phyloP scores from a whole-genome alignment of 2,329 filamentous ascomycete species.

The Thermomyces lanuginosus region DNA sequence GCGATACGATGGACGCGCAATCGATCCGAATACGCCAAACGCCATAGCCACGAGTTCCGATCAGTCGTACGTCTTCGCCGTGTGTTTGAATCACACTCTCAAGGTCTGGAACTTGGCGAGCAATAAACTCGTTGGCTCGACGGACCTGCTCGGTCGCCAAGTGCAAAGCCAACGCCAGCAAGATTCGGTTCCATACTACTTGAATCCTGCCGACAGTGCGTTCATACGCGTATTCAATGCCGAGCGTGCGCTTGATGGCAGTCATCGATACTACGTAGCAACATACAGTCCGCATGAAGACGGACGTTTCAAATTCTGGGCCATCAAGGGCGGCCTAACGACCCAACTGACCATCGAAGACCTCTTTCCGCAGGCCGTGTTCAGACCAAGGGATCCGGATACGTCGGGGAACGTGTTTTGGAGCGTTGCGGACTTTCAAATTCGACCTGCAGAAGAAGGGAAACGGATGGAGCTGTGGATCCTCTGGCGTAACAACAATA shows the following conservation, averaged over 20 bases:
- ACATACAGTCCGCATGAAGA: conserved; percentile 78
- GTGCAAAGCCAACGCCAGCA: conserved; percentile 47
- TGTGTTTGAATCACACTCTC: conserved; percentile 76
- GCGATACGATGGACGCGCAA: conserved; percentile 24
- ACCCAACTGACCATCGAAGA: conserved; percentile 48
- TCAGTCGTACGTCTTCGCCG: conserved; percentile 47
- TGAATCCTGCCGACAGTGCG: conserved; percentile 64
- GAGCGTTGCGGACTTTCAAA: conserved; percentile 61
- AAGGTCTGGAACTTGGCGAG: conserved; percentile 79
- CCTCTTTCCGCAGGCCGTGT: conserved; percentile 45
- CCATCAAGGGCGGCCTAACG: conserved; percentile 46
- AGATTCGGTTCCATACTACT: conserved; percentile 54
- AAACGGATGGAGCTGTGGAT: conserved; percentile 51
- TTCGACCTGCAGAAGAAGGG: conserved; percentile 39
- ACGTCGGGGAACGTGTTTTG: conserved; percentile 56
- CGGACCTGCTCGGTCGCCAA: conserved; percentile 58
- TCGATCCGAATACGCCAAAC: conserved; percentile 29
- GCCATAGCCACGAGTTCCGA: conserved; percentile 31
- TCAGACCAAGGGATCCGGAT: conserved; percentile 49
- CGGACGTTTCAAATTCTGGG: conserved; percentile 92
- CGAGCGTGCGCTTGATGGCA: conserved; percentile 29
- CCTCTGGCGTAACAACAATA: conserved; percentile 71
- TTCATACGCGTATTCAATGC: conserved; percentile 56
- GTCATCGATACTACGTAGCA: conserved; percentile 45
- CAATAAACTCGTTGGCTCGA: conserved; percentile 58